Evolutionary conservation across 2,329 filamentous ascomycete species (phyloP), one percentile per base, ranked within the genome.

Genomic region (Didymosphaeria variabile): DNA sequence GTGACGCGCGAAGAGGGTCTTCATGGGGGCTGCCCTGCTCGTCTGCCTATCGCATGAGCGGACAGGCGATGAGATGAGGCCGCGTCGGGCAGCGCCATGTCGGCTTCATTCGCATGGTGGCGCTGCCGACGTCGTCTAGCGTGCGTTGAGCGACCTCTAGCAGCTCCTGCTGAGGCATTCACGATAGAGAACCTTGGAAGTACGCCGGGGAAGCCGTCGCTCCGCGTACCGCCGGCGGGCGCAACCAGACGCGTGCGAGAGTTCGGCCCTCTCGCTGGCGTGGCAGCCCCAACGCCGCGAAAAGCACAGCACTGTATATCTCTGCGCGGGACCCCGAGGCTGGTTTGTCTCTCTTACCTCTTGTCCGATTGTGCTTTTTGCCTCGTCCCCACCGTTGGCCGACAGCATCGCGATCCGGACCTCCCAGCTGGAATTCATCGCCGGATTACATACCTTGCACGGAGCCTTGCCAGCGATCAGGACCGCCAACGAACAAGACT

Each of bases 381-480:
- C 47, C 47, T 21, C n/a, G 13, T 12, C 46, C 15, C 29, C 46
- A 26, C 29, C 26, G 26, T 21, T 38, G 13, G 32, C 31, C n/a
- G 32, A 38, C 26, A 32, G 8, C 50, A 52, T 40, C 50, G 32
- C 23, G 32, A 52, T 40, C 31, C 31, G 7, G 13, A n/a, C 23
- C 5, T 19, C 45, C 3, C 7, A 17, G 12, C 21, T 36, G 47
- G 47, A 36, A 23, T 36, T 9, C 47, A 36, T 51, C 31, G 50
- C 15, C 17, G 4, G 17, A n/a, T n/a, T 40, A 17, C 40, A 23
- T 26, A 23, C 26, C 40, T 1, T 19, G 21, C 50, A 21, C 52
- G 55, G 31, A 51, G 29, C 50, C 38, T 52, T 50, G 60, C 51
- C 58, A 46, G 58, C 61, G 46, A 40, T 44, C 36, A 49, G 15